Base-by-base conservation (phyloP, 2,329 filamentous ascomycete genomes). In the Helotiales sp. region DNA sequence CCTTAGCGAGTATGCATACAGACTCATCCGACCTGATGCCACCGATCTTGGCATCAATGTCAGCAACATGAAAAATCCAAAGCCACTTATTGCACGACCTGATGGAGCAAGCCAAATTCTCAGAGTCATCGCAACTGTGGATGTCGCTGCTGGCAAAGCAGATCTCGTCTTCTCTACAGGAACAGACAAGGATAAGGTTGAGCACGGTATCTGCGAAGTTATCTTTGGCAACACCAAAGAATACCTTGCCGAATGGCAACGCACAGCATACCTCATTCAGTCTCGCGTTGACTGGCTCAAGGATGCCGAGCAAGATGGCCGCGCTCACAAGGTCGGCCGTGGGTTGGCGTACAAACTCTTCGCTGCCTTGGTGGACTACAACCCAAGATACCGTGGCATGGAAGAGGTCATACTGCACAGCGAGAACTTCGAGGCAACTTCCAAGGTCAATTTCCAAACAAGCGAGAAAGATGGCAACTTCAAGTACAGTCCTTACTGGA, bases 341-440 rank as follows among this genome's bases (percentile, higher is more conserved):
- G 90, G 90, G 80, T 17, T 93, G 81, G 89, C 90, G 15, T 96
- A 96, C 84, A 94, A 93, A 80, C 84, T 90, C 61, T 86, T 86
- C 71, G 81, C 82, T 55, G 82, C 84, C 49, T 78, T 89, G 0
- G 87, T 89, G 6, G 85, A 88, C 72, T 89, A 88, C 69, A 79
- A 82, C 17, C 77, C 75, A 8, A 80, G 80, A 43, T 89, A 86
- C 75, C 81, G 80, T 61, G 87, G 86, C 26, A 88, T 89, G 79
- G 82, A 87, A 45, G 84, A 87, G 63, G 85, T 89, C 6, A 82
- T 88, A 40, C 79, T 89, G 26, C 40, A 69, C 45, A 67, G 64
- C 34, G 61, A 67, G n/a, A 64, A 64, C 45, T 79, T 79, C 66
- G 81, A 83, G 74, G 81, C 82, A 30, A 80, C 81, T 26, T 49